Conservation (phyloP, 768 basidiomycete genomes). For the Candolleomyces efflorescens region DNA sequence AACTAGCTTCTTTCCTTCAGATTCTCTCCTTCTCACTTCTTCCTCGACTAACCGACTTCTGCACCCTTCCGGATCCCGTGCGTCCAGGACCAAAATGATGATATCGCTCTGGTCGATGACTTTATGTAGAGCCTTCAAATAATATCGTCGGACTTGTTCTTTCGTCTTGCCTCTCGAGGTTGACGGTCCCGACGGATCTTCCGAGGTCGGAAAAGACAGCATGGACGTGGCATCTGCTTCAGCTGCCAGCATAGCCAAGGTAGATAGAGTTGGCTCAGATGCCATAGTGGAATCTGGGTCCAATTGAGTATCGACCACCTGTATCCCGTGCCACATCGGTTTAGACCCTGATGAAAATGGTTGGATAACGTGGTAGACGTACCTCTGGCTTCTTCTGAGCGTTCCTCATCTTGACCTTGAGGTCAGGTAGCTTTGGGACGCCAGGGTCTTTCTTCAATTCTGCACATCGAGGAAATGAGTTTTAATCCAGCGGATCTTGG, state of each 20-base stretch:
- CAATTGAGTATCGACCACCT: slow-evolving; percentile 17
- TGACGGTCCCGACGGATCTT: slow-evolving; percentile 30
- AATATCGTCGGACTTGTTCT: slow-evolving; percentile 68
- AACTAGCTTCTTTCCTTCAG: slow-evolving; percentile 87
- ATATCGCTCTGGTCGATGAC: slow-evolving; percentile 95
- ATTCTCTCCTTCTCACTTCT: slow-evolving; percentile 81
- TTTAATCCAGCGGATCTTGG: neutral
- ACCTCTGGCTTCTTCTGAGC: slow-evolving; percentile 40
- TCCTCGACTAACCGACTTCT: slow-evolving; percentile 91
- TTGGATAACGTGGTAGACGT: slow-evolving; percentile 6
- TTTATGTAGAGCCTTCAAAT: slow-evolving; percentile 78
- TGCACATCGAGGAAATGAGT: slow-evolving; percentile 20
- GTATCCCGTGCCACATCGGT: slow-evolving; percentile 15
- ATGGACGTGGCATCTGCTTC: slow-evolving; percentile 21
- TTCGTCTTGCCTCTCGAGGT: slow-evolving; percentile 43
- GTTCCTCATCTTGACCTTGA: slow-evolving; percentile 55
- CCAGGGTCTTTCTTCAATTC: slow-evolving; percentile 90
- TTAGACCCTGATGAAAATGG: neutral
- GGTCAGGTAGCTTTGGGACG: slow-evolving; percentile 73
- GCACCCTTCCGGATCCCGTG: slow-evolving; percentile 92
- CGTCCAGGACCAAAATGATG: slow-evolving; percentile 85
- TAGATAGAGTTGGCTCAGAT: slow-evolving; percentile 64
- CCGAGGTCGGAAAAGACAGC: slow-evolving; percentile 1
- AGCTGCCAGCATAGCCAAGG: slow-evolving; percentile 50
- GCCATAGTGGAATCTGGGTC: slow-evolving; percentile 69